Evolutionary conservation across 192 early-diverging fungal species (phyloP), one percentile per base, ranked within the genome.

Genomic region (Helicostylum pulchrum): DNA sequence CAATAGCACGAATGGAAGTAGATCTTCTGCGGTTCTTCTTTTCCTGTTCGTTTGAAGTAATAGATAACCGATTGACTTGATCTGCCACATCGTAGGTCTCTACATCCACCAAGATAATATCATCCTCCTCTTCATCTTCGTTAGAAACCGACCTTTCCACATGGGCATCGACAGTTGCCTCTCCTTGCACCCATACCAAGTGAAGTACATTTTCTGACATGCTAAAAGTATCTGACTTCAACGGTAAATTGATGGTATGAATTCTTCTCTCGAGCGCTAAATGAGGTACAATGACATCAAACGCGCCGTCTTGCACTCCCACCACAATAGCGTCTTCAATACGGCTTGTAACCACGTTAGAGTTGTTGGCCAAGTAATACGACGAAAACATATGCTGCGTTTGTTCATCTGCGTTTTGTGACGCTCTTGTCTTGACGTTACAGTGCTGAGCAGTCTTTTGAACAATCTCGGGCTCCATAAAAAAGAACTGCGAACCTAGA

Each of bases 321-420:
- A 88, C 78, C 14, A 94, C 84, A 42, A 89, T 62, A 2, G 85
- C 92, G 62, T 89, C 83, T 32, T 71, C 72, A 23, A 81, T 53
- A 9, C 81, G 64, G 7, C 68, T 76, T 12, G 76, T 75, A 19
- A 72, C 61, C 26, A 48, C 54, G 26, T 66, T 44, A 0, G 76
- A 76, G 46, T 85, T 57, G 26, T 80, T 75, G 34, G 60, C 50
- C 21, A 94, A 72, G 52, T 84, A 83, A 6, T 82, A 76, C 44
- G 82, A 84, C 11, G 93, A 79, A 61, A 84, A 92, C 0, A 94
- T 75, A 60, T 80, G 76, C 43, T 70, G 76, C 21, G 72, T 77
- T 61, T 81, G 80, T 67, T 94, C 92, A 56, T 89, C 84, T 5
- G 90, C 91, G 55, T 85, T 79, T 65, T 88, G 87, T 19, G 82